Conservation (phyloP, 192 early-diverging fungal species). For the Bifiguratus adelaidae region DNA sequence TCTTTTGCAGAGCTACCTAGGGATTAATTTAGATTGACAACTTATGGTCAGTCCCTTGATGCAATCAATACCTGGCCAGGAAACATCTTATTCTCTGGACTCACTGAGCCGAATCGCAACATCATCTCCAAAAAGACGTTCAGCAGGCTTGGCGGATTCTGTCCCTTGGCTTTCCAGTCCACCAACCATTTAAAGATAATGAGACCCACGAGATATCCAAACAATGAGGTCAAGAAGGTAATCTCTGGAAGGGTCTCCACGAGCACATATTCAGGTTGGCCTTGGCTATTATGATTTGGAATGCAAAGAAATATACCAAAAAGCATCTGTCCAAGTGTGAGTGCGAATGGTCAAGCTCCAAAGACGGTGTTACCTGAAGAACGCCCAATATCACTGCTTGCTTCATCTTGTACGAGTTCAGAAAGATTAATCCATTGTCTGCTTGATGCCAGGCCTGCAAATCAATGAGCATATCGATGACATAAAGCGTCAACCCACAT, state of each 20-base stretch:
- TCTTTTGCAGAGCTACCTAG: too few relatives aligned
- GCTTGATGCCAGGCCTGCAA: constrained; percentile 82
- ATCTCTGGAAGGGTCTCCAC: constrained; percentile 91
- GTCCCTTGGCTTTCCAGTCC: constrained; percentile 62
- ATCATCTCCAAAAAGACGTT: constrained; percentile 99
- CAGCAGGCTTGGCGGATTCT: constrained; percentile 85
- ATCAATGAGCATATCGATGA: too few relatives aligned
- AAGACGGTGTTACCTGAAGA: constrained; percentile 70
- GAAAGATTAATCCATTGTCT: constrained; percentile 90
- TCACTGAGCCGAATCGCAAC: constrained; percentile 76
- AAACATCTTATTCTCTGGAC: constrained; percentile 60
- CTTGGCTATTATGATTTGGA: constrained; percentile 85
- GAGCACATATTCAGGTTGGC: constrained; percentile 67
- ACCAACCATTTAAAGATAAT: constrained; percentile 96
- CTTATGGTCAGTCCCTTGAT: too few relatives aligned
- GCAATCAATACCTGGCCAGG: constrained; percentile 72
- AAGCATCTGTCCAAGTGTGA: constrained; percentile 49
- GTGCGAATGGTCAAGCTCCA: neutral
- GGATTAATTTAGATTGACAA: too few relatives aligned
- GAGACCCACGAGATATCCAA: constrained; percentile 88
- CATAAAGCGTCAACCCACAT: constrained; percentile 67
- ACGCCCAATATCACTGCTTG: constrained; percentile 94
- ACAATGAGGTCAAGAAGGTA: constrained; percentile 83
- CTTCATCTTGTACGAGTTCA: constrained; percentile 99
- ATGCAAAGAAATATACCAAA: constrained; percentile 87